These are phyloP conservation scores for Astrocystis sublimbata DNA, from an alignment of 495 filamentous ascomycete species.

Conservation along the genomic window DNA sequence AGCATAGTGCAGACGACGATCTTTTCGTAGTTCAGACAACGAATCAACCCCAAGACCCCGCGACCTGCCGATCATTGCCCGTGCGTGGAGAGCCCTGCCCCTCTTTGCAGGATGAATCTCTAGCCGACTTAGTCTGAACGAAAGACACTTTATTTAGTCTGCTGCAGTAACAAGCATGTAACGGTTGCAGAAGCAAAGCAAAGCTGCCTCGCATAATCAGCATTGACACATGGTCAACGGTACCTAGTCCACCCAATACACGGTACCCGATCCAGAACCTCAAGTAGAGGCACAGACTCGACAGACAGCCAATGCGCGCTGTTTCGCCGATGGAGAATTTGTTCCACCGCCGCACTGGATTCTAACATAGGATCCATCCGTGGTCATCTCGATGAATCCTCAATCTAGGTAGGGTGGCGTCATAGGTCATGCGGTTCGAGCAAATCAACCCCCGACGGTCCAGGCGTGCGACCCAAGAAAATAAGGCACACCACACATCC, in stretches of 20 bases:
- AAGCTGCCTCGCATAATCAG: conserved; percentile 5
- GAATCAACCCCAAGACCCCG: conserved; percentile 8
- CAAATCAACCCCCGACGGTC: not conserved
- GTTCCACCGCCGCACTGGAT: not conserved
- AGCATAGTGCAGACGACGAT: not conserved
- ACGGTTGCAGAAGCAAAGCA: not conserved
- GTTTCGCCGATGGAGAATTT: not conserved
- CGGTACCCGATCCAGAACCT: conserved; percentile 4
- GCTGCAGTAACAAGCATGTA: too few relatives aligned
- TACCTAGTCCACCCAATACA: not conserved
- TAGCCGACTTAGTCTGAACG: not conserved
- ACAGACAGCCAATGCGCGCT: not conserved
- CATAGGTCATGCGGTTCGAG: conserved; percentile 13
- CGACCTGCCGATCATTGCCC: conserved; percentile 17
- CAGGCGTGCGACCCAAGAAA: not conserved
- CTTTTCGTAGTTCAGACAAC: conserved; percentile 3
- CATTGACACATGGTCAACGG: conserved; percentile 12
- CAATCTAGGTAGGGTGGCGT: not conserved
- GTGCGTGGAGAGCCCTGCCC: not conserved
- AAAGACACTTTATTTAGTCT: not conserved
- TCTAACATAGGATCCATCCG: not conserved
- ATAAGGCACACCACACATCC: not conserved
- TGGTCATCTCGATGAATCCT: not conserved
- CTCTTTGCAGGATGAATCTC: not conserved
- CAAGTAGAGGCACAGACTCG: too few relatives aligned